Base-by-base conservation (phyloP, 139 green algal species). In the Spirogloea muscicola region DNA sequence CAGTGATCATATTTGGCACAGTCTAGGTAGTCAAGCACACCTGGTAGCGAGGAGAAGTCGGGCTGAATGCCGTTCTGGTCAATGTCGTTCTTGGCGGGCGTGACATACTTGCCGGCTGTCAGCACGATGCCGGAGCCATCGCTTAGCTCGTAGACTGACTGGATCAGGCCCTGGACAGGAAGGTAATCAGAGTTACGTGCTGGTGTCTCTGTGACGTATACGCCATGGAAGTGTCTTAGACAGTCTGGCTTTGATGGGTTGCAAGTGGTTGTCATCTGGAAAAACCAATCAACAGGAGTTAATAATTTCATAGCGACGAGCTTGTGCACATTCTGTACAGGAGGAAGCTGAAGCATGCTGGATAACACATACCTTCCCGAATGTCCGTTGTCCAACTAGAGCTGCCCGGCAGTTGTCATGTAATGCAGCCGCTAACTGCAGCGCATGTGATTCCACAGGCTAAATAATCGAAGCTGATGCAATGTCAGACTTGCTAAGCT, bases 41-140 rank as follows among this genome's bases (percentile, higher is more conserved):
- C n/a, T n/a, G n/a, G n/a, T n/a, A n/a, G n/a, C n/a, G n/a, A n/a
- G n/a, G n/a, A n/a, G 31, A 92, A 92, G 71, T 94, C 86, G 0
- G 89, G 85, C 25, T 40, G 41, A 25, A 94, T 87, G 31, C 90
- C 90, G 3, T 81, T 80, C 10, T 76, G 33, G 71, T 94, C 90
- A 37, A 94, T 92, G 75, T 94, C 85, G 0, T 51, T 83, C 6
- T 82, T 61, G 0, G 41, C 2, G 9, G 93, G 93, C 9, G 94
- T 98, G 29, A 97, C 68, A 72, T 98, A 98, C 76, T 95, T 94
- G 39, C 91, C 93, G 25, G 97, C 91, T 0, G 93, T 98, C 2
- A 97, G 71, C 29, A 93, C 89, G 49, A 98, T 81, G 0, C 92
- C 93, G 33, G 78, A 93, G 9, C 87, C 87, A 66, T 98, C 93